Evolutionary conservation across 129 eudicot genomes (phyloP).

Genomic region (Silybum marianum): DNA sequence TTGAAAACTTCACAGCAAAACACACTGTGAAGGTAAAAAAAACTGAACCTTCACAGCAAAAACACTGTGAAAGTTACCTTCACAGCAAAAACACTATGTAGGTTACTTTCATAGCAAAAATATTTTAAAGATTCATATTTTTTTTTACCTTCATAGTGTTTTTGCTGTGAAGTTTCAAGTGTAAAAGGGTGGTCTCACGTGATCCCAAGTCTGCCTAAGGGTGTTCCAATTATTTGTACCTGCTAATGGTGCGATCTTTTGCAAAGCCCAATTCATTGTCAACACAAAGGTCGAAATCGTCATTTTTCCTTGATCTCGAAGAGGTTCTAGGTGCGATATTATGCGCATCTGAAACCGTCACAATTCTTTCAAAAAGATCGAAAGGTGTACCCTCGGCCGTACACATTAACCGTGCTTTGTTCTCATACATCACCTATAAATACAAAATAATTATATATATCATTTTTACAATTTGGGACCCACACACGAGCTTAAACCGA

Average conservation of each 20-base stretch:
- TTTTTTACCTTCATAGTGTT: too few species aligned
- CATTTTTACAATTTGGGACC: not conserved
- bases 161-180: too few species aligned
- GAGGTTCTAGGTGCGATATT: slow-evolving; percentile 80
- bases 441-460: not conserved
- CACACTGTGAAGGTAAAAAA: too few species aligned
- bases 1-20: too few species aligned
- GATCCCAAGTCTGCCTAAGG: too few species aligned
- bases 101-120: too few species aligned
- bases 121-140: too few species aligned
- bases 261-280: slow-evolving; percentile 91
- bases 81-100: too few species aligned
- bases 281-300: slow-evolving; percentile 78
- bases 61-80: too few species aligned
- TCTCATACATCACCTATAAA: slow-evolving; percentile 87
- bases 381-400: slow-evolving; percentile 79
- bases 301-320: slow-evolving; percentile 77
- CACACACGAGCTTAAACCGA: not conserved
- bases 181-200: too few species aligned
- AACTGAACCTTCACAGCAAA: too few species aligned
- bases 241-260: slow-evolving; percentile 93
- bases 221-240: too few species aligned
- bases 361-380: slow-evolving; percentile 71
- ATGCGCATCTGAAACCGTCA: slow-evolving; percentile 76
- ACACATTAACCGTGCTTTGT: slow-evolving; percentile 69